These are phyloP conservation scores for Biscogniauxia sp. DNA, from an alignment of 2,329 filamentous ascomycete species.

Conservation along the genomic window DNA sequence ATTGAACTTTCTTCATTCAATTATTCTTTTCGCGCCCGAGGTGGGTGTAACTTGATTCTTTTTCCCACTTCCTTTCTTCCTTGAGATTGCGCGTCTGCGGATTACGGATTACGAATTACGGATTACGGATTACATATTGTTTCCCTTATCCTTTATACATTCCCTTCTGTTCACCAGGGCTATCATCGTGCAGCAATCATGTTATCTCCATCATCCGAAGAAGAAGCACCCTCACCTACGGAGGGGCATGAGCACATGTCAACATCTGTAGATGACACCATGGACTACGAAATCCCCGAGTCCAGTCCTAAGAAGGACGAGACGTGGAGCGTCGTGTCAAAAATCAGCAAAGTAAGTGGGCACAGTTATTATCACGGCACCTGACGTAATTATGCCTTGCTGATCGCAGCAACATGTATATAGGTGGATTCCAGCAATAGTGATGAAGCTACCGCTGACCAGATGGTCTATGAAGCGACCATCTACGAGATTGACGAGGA, in stretches of 20 bases:
- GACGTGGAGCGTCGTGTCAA: not conserved
- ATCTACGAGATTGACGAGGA: constrained; percentile 5
- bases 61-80: not conserved
- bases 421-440: not conserved
- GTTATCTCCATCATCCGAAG: not conserved
- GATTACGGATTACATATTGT: not conserved
- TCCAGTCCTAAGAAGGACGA: not conserved
- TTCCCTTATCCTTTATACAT: no score
- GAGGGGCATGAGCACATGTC: not conserved
- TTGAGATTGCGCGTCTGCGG: not conserved
- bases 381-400: not conserved
- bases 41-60: not conserved
- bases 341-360: not conserved
- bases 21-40: not conserved
- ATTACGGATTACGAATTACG: no score
- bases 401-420: not conserved
- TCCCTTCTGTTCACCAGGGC: no score
- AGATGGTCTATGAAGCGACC: not conserved
- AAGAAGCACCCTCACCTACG: not conserved
- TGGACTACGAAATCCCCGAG: not conserved
- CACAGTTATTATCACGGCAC: not conserved
- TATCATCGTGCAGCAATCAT: not conserved
- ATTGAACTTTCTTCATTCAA: not conserved
- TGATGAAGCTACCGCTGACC: not conserved
- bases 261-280: not conserved